Percentiles rank a stretch among this genome's conserved stretches.
These are phyloP conservation scores for Epicoccum sorghinum DNA, from an alignment of 2,329 filamentous ascomycete genomes.

Conservation along the genomic window DNA sequence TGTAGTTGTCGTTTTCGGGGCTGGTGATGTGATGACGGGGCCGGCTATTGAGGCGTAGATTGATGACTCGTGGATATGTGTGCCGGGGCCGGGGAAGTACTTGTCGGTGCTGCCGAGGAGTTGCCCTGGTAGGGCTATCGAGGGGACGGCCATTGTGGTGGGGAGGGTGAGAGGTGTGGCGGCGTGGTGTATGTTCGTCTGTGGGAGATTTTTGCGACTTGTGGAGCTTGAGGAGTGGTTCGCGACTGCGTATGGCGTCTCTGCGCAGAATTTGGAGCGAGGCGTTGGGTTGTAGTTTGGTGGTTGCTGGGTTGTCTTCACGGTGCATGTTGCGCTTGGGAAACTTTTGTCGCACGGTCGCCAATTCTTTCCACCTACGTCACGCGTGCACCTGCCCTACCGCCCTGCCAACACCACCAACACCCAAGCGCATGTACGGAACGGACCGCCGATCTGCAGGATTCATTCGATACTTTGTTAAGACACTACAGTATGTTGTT, in stretches of 20 bases:
- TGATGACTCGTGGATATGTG: conserved; percentile 76
- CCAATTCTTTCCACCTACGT: conserved; percentile 30
- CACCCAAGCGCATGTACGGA: neutral
- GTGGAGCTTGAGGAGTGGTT: neutral
- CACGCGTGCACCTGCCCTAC: conserved; percentile 15
- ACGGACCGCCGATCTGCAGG: conserved; percentile 11
- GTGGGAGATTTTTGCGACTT: neutral
- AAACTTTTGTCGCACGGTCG: conserved; percentile 34
- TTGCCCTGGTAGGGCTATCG: conserved; percentile 79
- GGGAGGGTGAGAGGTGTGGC: neutral
- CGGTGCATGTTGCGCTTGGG: conserved; percentile 1
- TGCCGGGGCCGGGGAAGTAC: conserved; percentile 79
- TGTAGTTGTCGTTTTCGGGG: conserved; percentile 57
- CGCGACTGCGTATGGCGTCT: neutral
- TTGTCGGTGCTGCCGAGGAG: conserved; percentile 70
- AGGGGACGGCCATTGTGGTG: conserved; percentile 42
- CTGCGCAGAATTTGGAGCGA: neutral
- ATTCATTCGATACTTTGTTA: conserved; percentile 27
- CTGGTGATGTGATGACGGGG: conserved; percentile 59
- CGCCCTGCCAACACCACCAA: neutral
- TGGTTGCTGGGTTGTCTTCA: conserved; percentile 3
- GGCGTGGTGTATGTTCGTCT: no score
- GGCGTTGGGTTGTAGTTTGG: neutral
- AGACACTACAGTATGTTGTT: conserved; percentile 40
- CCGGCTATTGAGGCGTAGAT: conserved; percentile 86